These are phyloP conservation scores for Singerocomus inundabilis DNA, from an alignment of 1,284 basidiomycete genomes.

Conservation along the genomic window DNA sequence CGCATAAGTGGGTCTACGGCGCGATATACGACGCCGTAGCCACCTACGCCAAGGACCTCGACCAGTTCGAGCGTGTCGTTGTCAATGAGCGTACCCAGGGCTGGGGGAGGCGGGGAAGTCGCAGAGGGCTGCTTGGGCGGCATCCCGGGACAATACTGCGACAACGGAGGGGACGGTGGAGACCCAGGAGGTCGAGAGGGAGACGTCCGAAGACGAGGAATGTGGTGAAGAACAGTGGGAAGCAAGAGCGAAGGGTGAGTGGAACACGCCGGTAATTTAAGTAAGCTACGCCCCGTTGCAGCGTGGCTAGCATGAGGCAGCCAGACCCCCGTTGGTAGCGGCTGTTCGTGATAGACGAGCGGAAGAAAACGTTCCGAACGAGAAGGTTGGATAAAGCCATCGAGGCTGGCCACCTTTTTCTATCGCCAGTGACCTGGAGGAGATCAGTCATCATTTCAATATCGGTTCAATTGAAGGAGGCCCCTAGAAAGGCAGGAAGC, in stretches of 20 bases:
- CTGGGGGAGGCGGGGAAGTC: slow-evolving; percentile 56
- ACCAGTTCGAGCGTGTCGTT: slow-evolving; percentile 82
- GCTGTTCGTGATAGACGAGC: slow-evolving; percentile 36
- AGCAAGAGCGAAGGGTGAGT: slow-evolving; percentile 30
- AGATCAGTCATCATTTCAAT: slow-evolving; percentile 38
- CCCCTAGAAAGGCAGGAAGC: slow-evolving; percentile 31
- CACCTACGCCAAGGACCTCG: slow-evolving; percentile 89
- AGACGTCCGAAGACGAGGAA: slow-evolving; percentile 26
- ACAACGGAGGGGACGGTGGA: slow-evolving; percentile 14
- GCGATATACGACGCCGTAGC: slow-evolving; percentile 95
- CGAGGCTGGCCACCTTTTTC: slow-evolving; percentile 26
- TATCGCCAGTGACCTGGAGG: slow-evolving; percentile 25
- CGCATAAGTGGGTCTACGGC: slow-evolving; percentile 63
- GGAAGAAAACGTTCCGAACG: slow-evolving; percentile 29
- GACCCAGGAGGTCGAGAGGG: slow-evolving; percentile 29
- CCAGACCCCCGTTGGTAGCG: slow-evolving; percentile 31
- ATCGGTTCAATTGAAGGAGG: slow-evolving; percentile 15
- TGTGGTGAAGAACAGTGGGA: slow-evolving; percentile 21
- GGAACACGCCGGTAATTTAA: slow-evolving; percentile 38
- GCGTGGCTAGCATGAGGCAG: slow-evolving; percentile 64
- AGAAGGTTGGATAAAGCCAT: slow-evolving; percentile 32
- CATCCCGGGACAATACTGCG: slow-evolving; percentile 25
- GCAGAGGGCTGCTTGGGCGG: slow-evolving; percentile 49
- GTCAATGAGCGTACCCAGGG: slow-evolving; percentile 78
- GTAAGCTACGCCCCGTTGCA: slow-evolving; percentile 48